A percentile compares a stretch with the other conserved stretches of the same genome.
These are phyloP conservation scores for Murraya paniculata DNA, from an alignment of 345 rosid species.

Conservation along the genomic window DNA sequence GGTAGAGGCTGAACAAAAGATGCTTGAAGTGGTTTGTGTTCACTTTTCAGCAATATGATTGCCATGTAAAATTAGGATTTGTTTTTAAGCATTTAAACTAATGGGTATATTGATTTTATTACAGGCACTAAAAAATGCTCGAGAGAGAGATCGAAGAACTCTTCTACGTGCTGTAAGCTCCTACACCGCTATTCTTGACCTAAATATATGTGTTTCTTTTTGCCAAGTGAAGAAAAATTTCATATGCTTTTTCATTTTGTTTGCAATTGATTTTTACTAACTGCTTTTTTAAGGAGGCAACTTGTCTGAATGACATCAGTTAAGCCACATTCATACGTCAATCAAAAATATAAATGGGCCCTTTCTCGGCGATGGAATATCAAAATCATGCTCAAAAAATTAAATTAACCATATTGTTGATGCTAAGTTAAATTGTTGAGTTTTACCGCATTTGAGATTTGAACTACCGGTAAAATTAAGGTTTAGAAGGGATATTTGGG, in stretches of 20 bases:
- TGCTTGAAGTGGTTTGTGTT: conserved; percentile 62
- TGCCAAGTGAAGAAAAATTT: not conserved
- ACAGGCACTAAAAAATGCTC: conserved; percentile 87
- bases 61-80: not conserved
- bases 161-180: conserved; percentile 76
- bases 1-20: conserved; percentile 80
- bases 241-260: not conserved
- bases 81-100: not conserved
- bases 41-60: not conserved
- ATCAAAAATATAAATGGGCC: not conserved
- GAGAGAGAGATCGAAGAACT: conserved; percentile 87
- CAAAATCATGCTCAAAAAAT: not conserved
- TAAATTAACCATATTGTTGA: not conserved
- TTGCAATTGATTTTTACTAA: not conserved
- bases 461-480: not conserved
- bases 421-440: not conserved
- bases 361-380: not conserved
- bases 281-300: not conserved
- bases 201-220: not conserved
- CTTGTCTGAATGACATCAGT: not conserved
- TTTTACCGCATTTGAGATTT: not conserved
- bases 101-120: conserved; percentile 17
- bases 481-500: not conserved
- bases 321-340: not conserved
- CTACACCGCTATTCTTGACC: not conserved